phyloP scores from a whole-genome alignment of 2,329 filamentous ascomycete genomes.

The Curvularia eragrostidis region DNA sequence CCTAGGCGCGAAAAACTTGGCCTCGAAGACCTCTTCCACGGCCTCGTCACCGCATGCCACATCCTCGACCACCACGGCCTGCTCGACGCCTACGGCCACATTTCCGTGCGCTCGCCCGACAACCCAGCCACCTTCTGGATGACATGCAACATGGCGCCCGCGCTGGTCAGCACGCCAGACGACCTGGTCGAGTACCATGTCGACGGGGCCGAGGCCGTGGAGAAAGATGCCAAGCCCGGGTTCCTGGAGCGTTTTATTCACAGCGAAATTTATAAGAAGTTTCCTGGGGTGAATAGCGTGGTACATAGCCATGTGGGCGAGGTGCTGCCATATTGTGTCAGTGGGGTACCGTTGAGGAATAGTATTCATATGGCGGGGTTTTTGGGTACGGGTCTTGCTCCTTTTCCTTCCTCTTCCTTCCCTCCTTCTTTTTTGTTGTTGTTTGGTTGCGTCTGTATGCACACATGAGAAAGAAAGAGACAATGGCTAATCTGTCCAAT shows the following conservation, averaged over 20 bases:
- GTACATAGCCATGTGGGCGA: constrained; percentile 54
- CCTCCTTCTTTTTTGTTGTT: too few species aligned
- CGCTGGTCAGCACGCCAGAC: constrained; percentile 50
- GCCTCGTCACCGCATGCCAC: constrained; percentile 57
- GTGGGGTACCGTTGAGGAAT: constrained; percentile 49
- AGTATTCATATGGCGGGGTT: constrained; percentile 55
- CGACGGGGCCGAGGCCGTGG: constrained; percentile 48
- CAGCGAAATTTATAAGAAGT: constrained; percentile 55
- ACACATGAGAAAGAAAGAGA: too few species aligned
- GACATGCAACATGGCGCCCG: constrained; percentile 53
- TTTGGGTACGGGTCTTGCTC: constrained; percentile 38
- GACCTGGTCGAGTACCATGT: constrained; percentile 56
- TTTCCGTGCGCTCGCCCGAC: constrained; percentile 60
- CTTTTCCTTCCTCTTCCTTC: not conserved
- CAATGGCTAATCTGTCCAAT: too few species aligned
- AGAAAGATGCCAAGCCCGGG: constrained; percentile 42
- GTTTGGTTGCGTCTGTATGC: too few species aligned
- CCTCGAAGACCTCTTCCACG: constrained; percentile 47
- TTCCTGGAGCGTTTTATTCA: constrained; percentile 57
- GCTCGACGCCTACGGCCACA: constrained; percentile 63
- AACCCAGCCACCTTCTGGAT: constrained; percentile 57
- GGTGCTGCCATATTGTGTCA: constrained; percentile 54
- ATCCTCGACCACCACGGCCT: constrained; percentile 61
- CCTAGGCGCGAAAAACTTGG: constrained; percentile 49
- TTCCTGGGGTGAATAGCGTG: constrained; percentile 52